Percentiles rank a stretch among this genome's conserved stretches.
Evolutionary conservation across 2,329 filamentous ascomycete species (phyloP).

Genomic region (Epichloe sibirici): DNA sequence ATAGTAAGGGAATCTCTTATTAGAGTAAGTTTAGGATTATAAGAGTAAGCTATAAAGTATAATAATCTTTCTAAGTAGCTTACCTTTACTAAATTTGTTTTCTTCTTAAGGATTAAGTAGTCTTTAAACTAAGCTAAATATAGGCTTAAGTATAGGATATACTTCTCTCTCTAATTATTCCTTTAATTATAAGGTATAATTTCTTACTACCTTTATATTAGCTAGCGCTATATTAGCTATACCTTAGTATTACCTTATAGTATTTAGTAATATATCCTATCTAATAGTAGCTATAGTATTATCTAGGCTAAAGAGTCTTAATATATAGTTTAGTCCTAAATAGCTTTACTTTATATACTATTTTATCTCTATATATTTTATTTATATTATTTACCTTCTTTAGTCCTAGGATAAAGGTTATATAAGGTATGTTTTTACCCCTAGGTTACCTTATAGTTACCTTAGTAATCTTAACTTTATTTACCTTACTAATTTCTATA

Average conservation of each 20-base stretch:
- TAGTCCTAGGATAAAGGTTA: not conserved
- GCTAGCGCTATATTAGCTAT: not conserved
- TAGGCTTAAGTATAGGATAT: no score
- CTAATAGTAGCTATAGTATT: not conserved
- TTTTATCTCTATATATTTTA: not conserved
- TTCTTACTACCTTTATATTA: not conserved
- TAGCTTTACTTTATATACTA: not conserved
- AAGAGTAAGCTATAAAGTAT: no score
- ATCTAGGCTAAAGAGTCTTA: not conserved
- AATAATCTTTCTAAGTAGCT: no score
- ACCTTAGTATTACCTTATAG: not conserved
- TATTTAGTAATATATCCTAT: not conserved
- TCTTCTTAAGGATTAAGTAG: no score
- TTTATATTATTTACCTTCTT: not conserved
- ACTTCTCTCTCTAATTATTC: no score
- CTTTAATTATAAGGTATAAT: no score
- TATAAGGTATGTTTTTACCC: no score
- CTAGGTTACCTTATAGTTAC: no score
- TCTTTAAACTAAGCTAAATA: no score
- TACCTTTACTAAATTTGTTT: no score
- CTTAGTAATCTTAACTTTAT: not conserved
- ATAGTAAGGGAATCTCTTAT: no score
- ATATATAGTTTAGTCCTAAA: not conserved
- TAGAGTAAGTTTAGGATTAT: no score
- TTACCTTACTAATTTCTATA: not conserved